These are phyloP conservation scores for Sporothrix sp. DNA, from an alignment of 2,329 filamentous ascomycete genomes.

Conservation along the genomic window DNA sequence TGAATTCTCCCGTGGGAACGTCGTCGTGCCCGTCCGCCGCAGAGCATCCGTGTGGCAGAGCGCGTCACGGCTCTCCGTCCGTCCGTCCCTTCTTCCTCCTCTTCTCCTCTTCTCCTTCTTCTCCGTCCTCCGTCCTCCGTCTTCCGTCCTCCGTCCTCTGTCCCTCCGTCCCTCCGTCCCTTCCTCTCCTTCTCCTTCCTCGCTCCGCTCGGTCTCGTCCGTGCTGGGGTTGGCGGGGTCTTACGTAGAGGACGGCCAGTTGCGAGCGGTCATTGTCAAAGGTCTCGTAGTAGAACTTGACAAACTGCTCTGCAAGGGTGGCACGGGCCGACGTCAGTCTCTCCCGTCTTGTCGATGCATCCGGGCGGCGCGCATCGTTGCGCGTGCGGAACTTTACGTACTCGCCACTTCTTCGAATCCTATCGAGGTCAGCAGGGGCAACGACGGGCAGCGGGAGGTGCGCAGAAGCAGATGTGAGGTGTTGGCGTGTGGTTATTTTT, in stretches of 20 bases:
- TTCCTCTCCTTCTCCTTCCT: background rate
- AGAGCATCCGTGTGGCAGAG: no score
- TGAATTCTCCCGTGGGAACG: background rate
- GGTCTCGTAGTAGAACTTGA: slow-evolving; percentile 79
- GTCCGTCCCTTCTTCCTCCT: no score
- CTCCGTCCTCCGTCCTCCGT: background rate
- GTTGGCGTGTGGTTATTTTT: no score
- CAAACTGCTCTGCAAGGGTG: slow-evolving; percentile 71
- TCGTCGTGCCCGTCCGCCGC: background rate
- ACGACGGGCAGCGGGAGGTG: no score
- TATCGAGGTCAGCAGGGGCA: no score
- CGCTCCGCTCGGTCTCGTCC: background rate
- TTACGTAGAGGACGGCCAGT: slow-evolving; percentile 71
- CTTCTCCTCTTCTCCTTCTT: background rate
- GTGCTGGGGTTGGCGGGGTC: slow-evolving; percentile 23
- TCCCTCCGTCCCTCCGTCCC: background rate
- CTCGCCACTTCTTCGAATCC: no score
- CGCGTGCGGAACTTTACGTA: no score
- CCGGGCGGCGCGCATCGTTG: no score
- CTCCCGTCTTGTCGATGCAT: background rate
- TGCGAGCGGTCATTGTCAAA: slow-evolving; percentile 64
- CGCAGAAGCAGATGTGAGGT: no score
- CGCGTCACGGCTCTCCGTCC: no score
- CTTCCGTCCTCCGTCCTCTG: no score
- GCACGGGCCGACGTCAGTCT: background rate